These are phyloP conservation scores for Cryphonectria parasitica DNA, from an alignment of 2,329 filamentous ascomycete species.

Conservation along the genomic window DNA sequence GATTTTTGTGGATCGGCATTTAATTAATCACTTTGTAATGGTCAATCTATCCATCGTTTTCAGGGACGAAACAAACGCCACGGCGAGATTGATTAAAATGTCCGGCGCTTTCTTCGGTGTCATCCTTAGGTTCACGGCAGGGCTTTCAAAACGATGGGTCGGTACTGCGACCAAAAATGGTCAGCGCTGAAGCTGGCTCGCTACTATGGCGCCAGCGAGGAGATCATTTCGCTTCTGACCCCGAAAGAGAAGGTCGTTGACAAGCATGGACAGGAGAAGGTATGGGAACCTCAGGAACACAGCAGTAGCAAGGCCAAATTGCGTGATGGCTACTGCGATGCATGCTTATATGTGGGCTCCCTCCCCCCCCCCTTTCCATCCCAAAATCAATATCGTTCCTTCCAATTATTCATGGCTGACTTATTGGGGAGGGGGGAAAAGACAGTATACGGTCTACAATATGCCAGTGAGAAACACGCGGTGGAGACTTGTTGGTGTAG, in stretches of 20 bases:
- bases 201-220: slow-evolving; percentile 6
- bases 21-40: no score
- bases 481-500: background rate
- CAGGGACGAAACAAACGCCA: background rate
- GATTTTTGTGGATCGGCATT: no score
- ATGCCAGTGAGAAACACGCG: background rate
- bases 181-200: slow-evolving; percentile 1
- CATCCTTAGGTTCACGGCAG: background rate
- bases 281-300: background rate
- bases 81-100: background rate
- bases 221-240: background rate
- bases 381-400: background rate
- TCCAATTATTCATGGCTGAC: background rate
- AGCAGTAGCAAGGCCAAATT: background rate
- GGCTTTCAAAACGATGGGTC: background rate
- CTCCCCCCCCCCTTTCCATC: background rate
- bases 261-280: background rate
- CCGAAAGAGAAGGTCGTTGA: background rate
- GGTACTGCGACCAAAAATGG: background rate
- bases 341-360: slow-evolving; percentile 1
- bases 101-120: background rate
- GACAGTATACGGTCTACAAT: background rate
- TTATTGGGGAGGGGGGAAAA: background rate
- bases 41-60: background rate
- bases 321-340: background rate